A percentile compares a stretch with the other conserved stretches of the same genome.
phyloP scores from a whole-genome alignment of 1,139 yeast species.

The Blastobotrys indianensis region DNA sequence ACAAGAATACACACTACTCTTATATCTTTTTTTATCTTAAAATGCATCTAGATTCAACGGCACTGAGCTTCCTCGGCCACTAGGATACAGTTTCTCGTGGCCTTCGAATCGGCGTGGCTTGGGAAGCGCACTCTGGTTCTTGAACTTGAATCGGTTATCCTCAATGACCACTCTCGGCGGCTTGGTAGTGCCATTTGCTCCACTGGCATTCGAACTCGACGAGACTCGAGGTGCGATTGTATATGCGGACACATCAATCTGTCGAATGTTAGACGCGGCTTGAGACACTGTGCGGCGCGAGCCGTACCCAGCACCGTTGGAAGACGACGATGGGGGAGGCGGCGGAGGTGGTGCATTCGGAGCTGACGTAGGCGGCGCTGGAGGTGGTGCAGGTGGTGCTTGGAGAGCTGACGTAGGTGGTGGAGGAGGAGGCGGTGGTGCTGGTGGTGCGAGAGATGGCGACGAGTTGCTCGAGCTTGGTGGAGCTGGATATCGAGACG shows the following conservation, averaged over 20 bases:
- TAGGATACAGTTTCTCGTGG: conserved; percentile 74
- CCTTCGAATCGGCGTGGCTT: conserved; percentile 74
- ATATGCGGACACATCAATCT: conserved; percentile 31
- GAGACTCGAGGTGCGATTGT: conserved; percentile 24
- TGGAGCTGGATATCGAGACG: conserved; percentile 25
- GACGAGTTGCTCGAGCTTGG: conserved; percentile 16
- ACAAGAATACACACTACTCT: background rate
- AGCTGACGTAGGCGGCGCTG: conserved; percentile 20
- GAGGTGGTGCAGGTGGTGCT: conserved; percentile 25
- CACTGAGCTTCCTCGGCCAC: conserved; percentile 93
- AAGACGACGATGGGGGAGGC: conserved; percentile 15
- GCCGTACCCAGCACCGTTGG: conserved; percentile 16
- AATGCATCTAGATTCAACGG: conserved; percentile 63
- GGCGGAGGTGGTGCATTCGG: conserved; percentile 15
- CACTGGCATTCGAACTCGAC: conserved; percentile 14
- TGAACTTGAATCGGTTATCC: conserved; percentile 69
- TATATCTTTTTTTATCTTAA: conserved; percentile 10
- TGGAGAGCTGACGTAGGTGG: conserved; percentile 21
- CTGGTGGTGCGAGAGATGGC: conserved; percentile 29
- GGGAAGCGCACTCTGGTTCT: conserved; percentile 65
- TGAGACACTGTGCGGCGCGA: conserved; percentile 23
- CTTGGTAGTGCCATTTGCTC: conserved; percentile 5
- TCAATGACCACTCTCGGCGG: conserved; percentile 42
- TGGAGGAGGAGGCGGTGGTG: conserved; percentile 27
- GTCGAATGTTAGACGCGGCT: conserved; percentile 21